phyloP scores from a whole-genome alignment of 2,329 filamentous ascomycete genomes.

The Trichophyton simii region DNA sequence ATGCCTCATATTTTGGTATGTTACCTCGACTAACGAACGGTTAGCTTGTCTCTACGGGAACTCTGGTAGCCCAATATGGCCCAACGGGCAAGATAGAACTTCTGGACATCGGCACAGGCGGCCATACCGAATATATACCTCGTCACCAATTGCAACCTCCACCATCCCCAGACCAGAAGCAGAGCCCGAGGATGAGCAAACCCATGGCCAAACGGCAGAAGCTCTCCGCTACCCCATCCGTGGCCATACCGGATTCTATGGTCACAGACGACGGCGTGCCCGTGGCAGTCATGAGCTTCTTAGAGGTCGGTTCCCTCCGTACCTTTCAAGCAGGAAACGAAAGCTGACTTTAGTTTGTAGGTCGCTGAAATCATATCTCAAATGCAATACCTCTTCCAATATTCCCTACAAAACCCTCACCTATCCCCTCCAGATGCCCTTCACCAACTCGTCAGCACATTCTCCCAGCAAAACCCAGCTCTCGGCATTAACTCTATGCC shows the following conservation, averaged over 20 bases:
- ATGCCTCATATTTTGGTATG: not conserved
- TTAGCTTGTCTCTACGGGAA: constrained; percentile 65
- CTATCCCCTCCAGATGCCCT: constrained; percentile 45
- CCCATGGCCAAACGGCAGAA: constrained; percentile 40
- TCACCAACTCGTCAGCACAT: constrained; percentile 38
- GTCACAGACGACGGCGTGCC: constrained; percentile 44
- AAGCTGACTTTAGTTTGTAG: constrained; percentile 26
- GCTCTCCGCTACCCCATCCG: constrained; percentile 25
- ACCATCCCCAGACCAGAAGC: constrained; percentile 43
- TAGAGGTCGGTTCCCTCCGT: constrained; percentile 40
- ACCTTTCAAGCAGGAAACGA: constrained; percentile 8
- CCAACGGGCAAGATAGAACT: constrained; percentile 67
- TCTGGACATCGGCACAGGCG: constrained; percentile 65
- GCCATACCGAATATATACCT: constrained; percentile 73
- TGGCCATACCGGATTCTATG: constrained; percentile 34
- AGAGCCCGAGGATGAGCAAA: constrained; percentile 45
- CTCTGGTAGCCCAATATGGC: constrained; percentile 67
- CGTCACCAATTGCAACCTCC: constrained; percentile 44
- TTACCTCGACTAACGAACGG: constrained; percentile 7
- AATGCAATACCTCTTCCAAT: constrained; percentile 50
- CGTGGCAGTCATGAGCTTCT: constrained; percentile 44
- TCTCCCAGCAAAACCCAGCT: constrained; percentile 28
- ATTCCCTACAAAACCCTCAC: constrained; percentile 41
- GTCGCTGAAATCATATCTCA: constrained; percentile 53
- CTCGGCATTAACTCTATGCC: constrained; percentile 21